Evolutionary conservation across 129 eudicot genomes (phyloP).

Genomic region (Flaveria linearis): DNA sequence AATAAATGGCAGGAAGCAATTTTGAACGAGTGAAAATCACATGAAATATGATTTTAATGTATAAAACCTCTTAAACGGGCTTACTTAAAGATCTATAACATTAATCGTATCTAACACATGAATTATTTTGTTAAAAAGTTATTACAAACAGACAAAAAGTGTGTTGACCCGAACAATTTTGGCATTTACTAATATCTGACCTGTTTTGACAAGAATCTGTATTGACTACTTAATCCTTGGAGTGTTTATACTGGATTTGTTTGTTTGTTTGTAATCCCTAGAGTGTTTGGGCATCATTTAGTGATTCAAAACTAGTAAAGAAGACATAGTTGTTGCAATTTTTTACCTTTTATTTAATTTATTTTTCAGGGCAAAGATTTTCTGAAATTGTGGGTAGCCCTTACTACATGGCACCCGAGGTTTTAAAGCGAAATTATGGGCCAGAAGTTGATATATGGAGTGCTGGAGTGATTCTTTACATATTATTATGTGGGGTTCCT

Average conservation of each 20-base stretch:
- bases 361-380: constrained; percentile 71
- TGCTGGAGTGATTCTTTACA: constrained; percentile 92
- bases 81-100: neutral
- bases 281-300: neutral
- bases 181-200: neutral
- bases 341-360: neutral
- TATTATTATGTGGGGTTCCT: constrained; percentile 94
- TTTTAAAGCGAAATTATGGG: constrained; percentile 82
- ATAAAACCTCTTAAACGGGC: neutral
- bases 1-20: neutral
- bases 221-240: constrained; percentile 8
- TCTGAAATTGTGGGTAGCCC: constrained; percentile 98
- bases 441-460: constrained; percentile 97
- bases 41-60: neutral
- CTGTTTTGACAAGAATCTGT: neutral
- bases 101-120: neutral
- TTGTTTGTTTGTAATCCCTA: too few relatives aligned
- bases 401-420: constrained; percentile 87
- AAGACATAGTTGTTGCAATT: neutral
- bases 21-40: neutral
- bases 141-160: neutral
- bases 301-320: constrained; percentile 9
- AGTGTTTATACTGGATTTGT: too few relatives aligned
- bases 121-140: neutral
- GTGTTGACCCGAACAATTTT: neutral